phyloP scores from a whole-genome alignment of 2,329 filamentous ascomycete genomes.

The Nigrospora oryzae region DNA sequence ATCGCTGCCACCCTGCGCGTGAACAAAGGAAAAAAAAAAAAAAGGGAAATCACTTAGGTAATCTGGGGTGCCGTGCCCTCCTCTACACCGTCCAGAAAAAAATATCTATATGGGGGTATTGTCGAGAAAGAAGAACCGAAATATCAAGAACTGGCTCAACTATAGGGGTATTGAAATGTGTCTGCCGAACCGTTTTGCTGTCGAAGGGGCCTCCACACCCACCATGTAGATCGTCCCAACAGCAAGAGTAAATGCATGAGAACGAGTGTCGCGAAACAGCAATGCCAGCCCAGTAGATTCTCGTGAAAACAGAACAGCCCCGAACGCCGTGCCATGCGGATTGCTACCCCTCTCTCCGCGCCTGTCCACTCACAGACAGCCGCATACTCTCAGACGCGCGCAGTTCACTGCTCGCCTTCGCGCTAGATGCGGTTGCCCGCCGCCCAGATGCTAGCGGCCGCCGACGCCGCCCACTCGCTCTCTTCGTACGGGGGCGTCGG shows the following conservation, averaged over 20 bases:
- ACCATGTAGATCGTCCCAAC: slow-evolving; percentile 1
- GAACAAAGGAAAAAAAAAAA: slow-evolving; percentile 17
- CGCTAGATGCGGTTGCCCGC: slow-evolving; percentile 53
- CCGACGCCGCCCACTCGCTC: slow-evolving; percentile 79
- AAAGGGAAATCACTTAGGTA: slow-evolving; percentile 21
- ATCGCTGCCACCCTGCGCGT: too few relatives aligned
- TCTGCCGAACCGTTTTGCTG: not conserved
- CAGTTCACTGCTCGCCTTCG: too few relatives aligned
- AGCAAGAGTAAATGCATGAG: not conserved
- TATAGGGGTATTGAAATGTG: slow-evolving; percentile 16
- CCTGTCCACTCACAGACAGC: too few relatives aligned
- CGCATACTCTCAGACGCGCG: too few relatives aligned
- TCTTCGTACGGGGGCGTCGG: slow-evolving; percentile 94
- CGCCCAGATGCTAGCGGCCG: slow-evolving; percentile 73
- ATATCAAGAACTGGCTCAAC: slow-evolving; percentile 10
- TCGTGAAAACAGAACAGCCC: slow-evolving; percentile 12
- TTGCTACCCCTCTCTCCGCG: slow-evolving; percentile 7
- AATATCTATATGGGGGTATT: slow-evolving; percentile 26
- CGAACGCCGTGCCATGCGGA: slow-evolving; percentile 25
- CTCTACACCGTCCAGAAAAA: slow-evolving; percentile 8
- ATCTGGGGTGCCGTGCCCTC: slow-evolving; percentile 12
- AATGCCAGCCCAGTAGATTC: slow-evolving; percentile 14
- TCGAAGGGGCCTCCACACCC: not conserved
- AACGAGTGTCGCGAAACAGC: slow-evolving; percentile 18
- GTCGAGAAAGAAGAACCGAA: slow-evolving; percentile 17